These are phyloP conservation scores for Puya raimondii DNA, from an alignment of 176 grass and related monocot species.

Conservation along the genomic window DNA sequence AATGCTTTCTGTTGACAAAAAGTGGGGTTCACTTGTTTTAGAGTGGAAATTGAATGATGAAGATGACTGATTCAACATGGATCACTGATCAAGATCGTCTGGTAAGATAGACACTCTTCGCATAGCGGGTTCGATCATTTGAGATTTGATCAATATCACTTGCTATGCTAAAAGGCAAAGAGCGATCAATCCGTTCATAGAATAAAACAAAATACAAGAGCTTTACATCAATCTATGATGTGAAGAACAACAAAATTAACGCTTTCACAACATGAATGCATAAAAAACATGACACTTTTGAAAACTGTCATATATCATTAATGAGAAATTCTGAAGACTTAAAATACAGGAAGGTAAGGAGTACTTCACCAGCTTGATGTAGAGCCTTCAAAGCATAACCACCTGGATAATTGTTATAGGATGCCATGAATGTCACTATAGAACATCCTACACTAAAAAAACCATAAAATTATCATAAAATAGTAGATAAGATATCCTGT, in stretches of 20 bases:
- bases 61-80: too few relatives aligned
- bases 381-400: slow-evolving; percentile 73
- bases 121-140: too few relatives aligned
- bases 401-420: slow-evolving; percentile 99
- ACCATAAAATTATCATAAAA: slow-evolving; percentile 23
- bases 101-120: too few relatives aligned
- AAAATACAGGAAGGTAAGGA: slow-evolving; percentile 5
- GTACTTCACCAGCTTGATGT: slow-evolving; percentile 66
- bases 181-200: too few relatives aligned
- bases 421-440: slow-evolving; percentile 68
- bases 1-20: neutral
- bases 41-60: too few relatives aligned
- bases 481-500: slow-evolving; percentile 9
- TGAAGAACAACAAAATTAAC: neutral
- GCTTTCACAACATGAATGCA: neutral
- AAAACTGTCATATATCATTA: neutral
- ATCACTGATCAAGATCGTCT: too few relatives aligned
- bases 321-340: neutral
- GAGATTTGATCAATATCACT: too few relatives aligned
- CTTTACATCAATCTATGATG: neutral
- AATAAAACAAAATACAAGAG: too few relatives aligned
- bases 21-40: neutral
- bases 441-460: slow-evolving; percentile 79
- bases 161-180: too few relatives aligned
- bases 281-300: neutral